Evolutionary conservation across 768 basidiomycete genomes (phyloP).

Genomic region (Boletus vinaceobasis): DNA sequence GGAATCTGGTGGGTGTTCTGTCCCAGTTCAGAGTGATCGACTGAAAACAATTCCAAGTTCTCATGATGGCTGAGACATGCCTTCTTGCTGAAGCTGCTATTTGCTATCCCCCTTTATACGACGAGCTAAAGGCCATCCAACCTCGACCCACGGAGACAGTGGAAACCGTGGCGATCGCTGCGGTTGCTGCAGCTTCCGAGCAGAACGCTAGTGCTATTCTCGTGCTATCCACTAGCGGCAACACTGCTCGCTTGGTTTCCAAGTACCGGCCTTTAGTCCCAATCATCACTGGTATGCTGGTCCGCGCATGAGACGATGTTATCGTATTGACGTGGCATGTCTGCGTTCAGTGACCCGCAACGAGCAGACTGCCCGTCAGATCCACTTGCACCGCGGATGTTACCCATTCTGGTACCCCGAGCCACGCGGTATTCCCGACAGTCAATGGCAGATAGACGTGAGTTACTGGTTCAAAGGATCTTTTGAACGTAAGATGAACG

Average conservation of each 20-base stretch:
- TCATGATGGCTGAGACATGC: conserved; percentile 99
- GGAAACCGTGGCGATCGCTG: conserved; percentile 95
- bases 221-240: conserved; percentile 94
- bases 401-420: conserved; percentile 98
- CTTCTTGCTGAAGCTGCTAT: conserved; percentile 93
- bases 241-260: conserved; percentile 92
- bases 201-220: conserved; percentile 94
- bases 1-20: conserved; percentile 68
- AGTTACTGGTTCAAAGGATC: conserved; percentile 24
- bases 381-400: conserved; percentile 93
- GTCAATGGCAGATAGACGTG: conserved; percentile 98
- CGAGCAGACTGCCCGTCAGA: conserved; percentile 92
- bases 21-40: neutral
- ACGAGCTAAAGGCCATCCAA: conserved; percentile 77
- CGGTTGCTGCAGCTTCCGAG: conserved; percentile 92
- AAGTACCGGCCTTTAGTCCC: conserved; percentile 94
- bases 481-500: conserved; percentile 9
- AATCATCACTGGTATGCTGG: conserved; percentile 80
- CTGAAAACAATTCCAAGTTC: conserved; percentile 47
- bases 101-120: conserved; percentile 92
- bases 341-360: conserved; percentile 79
- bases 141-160: conserved; percentile 88
- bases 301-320: neutral
- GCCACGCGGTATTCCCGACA: conserved; percentile 80
- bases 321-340: conserved; percentile 4